Evolutionary conservation across 2,329 filamentous ascomycete species (phyloP), one percentile per base, ranked within the genome.

Genomic region (Paramyrothecium sp.): DNA sequence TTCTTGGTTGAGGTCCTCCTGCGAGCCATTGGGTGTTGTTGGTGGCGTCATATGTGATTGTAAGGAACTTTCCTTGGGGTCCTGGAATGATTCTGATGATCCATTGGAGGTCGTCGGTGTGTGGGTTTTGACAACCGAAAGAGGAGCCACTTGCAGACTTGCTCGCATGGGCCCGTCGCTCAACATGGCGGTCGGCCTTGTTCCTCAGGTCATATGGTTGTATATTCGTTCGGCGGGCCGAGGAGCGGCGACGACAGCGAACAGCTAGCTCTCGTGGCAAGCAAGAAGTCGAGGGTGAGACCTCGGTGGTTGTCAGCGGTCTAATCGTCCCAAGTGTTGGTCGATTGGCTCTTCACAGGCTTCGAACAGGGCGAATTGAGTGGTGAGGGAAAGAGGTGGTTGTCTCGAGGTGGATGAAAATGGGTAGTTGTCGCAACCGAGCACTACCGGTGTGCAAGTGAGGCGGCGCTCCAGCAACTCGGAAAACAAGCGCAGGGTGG

Each of bases 11-110:
- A 83, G 79, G 62, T 83, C 78, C 69, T 91, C 88, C 68, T 83
- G 82, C 22, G 85, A 87, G 67, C 82, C 82, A 73, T 88, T 87
- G 19, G 90, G 91, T 10, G 90, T 93, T 60, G 88, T 78, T 47
- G 91, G 90, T 26, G 91, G 90, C 52, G 90, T 93, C 75, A 93
- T 89, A 63, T 92, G 87, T 51, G 82, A 76, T 64, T 81, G 73
- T 48, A 75, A 66, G 68, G 81, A 78, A 52, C 76, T 73, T 58
- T 75, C 76, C 50, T 71, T 74, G 54, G 71, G 70, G 61, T 73
- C 73, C 52, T 68, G 64, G 57, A 69, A 61, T n/a, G 60, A 56
- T 33, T 65, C 61, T 34, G 66, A 64, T 46, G 67, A 66, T 59
- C 65, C 71, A 71, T 74, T 59, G 63, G 64, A 62, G 58, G 57